Conservation (phyloP, 2,329 filamentous ascomycete genomes). For the Colletotrichum liaoningense region DNA sequence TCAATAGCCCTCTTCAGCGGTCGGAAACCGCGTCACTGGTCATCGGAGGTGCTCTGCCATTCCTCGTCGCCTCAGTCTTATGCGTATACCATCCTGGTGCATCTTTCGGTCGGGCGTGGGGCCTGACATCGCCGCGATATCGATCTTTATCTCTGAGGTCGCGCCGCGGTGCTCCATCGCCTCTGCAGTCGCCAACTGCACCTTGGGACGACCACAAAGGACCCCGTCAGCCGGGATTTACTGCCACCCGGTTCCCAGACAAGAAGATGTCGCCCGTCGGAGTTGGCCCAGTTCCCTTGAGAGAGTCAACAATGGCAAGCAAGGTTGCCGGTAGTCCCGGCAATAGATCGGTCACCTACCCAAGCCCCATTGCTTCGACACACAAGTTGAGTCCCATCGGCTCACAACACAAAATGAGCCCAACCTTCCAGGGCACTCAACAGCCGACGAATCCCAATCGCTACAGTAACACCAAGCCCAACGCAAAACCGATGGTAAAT, state of each 20-base stretch:
- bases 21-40: slow-evolving; percentile 52
- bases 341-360: slow-evolving; percentile 30
- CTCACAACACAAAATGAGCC: slow-evolving; percentile 14
- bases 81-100: slow-evolving; percentile 50
- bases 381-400: slow-evolving; percentile 25
- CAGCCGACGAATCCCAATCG: slow-evolving; percentile 14
- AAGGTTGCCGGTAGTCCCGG: slow-evolving; percentile 29
- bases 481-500: slow-evolving; percentile 30
- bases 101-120: slow-evolving; percentile 54
- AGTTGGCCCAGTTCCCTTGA: slow-evolving; percentile 22
- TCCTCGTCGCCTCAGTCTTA: slow-evolving; percentile 50
- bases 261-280: slow-evolving; percentile 32
- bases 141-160: slow-evolving; percentile 18
- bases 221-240: slow-evolving; percentile 31
- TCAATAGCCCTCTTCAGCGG: slow-evolving; percentile 49
- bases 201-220: slow-evolving; percentile 32
- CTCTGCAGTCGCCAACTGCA: slow-evolving; percentile 28
- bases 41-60: slow-evolving; percentile 53
- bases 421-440: slow-evolving; percentile 19
- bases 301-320: slow-evolving; percentile 33
- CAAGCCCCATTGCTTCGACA: slow-evolving; percentile 24
- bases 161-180: slow-evolving; percentile 21
- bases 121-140: slow-evolving; percentile 48
- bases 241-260: slow-evolving; percentile 22
- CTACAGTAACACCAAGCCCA: slow-evolving; percentile 14